Conservation (phyloP, 768 basidiomycete genomes). For the Boletus sp. region DNA sequence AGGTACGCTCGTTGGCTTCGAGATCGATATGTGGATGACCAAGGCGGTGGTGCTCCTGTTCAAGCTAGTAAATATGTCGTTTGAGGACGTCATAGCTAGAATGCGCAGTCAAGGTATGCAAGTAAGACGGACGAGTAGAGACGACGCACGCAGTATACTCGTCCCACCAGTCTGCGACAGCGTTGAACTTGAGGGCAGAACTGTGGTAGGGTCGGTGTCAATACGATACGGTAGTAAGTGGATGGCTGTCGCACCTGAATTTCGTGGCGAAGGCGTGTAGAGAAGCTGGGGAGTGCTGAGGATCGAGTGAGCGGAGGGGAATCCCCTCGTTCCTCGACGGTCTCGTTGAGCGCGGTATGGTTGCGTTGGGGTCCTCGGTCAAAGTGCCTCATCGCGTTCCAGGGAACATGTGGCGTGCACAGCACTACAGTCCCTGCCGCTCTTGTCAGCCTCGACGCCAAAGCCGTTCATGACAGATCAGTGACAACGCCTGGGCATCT, state of each 20-base stretch:
- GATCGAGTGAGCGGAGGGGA: conserved; percentile 18
- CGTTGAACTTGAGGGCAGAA: conserved; percentile 88
- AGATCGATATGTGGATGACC: conserved; percentile 47
- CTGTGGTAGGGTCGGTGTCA: conserved; percentile 34
- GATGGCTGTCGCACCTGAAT: conserved; percentile 22
- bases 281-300: neutral
- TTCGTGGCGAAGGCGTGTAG: conserved; percentile 29
- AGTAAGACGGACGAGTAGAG: neutral
- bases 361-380: too few relatives aligned
- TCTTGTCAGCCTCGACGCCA: too few relatives aligned
- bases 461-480: too few relatives aligned
- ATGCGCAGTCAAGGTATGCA: neutral
- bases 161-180: conserved; percentile 90
- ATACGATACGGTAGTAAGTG: too few relatives aligned
- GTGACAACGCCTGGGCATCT: too few relatives aligned
- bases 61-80: conserved; percentile 81
- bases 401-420: too few relatives aligned
- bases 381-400: too few relatives aligned
- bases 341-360: too few relatives aligned
- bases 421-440: too few relatives aligned
- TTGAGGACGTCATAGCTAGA: conserved; percentile 81
- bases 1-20: conserved; percentile 61
- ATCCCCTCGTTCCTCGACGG: conserved; percentile 19
- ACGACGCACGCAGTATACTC: conserved; percentile 79
- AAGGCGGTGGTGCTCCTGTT: conserved; percentile 66